A percentile compares a stretch with the other conserved stretches of the same genome.
Conservation (phyloP, 306 rosid species). For the Bauhinia variegata region DNA sequence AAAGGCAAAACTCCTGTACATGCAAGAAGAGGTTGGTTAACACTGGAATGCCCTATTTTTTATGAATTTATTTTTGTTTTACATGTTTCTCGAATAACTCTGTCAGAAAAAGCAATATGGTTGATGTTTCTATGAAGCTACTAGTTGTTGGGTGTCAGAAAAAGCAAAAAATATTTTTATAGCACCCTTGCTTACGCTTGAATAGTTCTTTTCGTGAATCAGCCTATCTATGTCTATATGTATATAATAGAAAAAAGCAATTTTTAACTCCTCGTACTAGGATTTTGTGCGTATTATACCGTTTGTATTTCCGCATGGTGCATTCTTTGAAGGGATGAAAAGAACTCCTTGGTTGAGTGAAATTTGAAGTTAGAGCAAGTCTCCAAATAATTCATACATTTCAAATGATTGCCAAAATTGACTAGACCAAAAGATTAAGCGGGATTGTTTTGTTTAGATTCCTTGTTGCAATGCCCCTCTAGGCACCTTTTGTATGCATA, state of each 20-base stretch:
- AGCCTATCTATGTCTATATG: too few species aligned
- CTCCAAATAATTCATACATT: neutral
- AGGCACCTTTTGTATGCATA: neutral
- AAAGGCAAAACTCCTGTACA: slow-evolving; percentile 75
- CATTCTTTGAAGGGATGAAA: neutral
- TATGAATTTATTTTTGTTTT: neutral
- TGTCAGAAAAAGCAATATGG: slow-evolving; percentile 33
- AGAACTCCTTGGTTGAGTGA: too few species aligned
- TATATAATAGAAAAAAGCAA: too few species aligned
- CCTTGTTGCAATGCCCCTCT: neutral
- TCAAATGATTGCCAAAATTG: neutral
- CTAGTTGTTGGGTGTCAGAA: slow-evolving; percentile 23
- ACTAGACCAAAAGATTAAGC: neutral
- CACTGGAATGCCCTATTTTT: neutral
- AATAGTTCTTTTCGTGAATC: neutral
- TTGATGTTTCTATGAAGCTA: slow-evolving; percentile 31
- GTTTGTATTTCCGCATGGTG: too few species aligned
- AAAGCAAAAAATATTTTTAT: too few species aligned
- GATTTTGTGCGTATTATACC: too few species aligned
- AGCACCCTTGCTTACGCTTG: neutral
- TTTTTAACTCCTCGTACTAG: too few species aligned
- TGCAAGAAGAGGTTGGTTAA: slow-evolving; percentile 89
- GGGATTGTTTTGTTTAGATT: neutral
- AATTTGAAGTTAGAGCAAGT: neutral
- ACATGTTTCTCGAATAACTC: slow-evolving; percentile 13